These are phyloP conservation scores for Neurospora sp. DNA, from an alignment of 495 filamentous ascomycete species.

Conservation along the genomic window DNA sequence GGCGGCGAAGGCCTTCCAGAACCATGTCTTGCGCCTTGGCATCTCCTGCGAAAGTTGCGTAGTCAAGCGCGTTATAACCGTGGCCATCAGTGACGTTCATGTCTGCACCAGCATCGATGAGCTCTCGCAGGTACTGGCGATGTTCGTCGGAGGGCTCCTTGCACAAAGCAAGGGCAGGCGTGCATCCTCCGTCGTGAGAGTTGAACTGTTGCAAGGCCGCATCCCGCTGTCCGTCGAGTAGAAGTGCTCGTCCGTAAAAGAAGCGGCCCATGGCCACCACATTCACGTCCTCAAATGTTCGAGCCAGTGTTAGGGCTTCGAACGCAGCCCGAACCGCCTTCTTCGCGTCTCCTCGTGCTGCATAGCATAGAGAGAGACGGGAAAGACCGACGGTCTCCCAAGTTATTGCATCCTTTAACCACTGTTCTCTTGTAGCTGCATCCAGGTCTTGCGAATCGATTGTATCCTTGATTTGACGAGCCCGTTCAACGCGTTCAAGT, in stretches of 20 bases:
- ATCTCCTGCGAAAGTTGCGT: conserved; percentile 17
- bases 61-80: conserved; percentile 25
- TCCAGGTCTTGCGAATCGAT: background rate
- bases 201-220: background rate
- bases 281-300: background rate
- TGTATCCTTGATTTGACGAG: background rate
- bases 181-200: background rate
- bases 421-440: background rate
- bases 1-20: conserved; percentile 10
- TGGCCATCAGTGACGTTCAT: conserved; percentile 15
- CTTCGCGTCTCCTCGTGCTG: background rate
- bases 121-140: conserved; percentile 13
- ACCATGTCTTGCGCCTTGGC: conserved; percentile 9
- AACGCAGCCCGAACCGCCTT: background rate
- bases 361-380: conserved; percentile 14
- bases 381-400: conserved; percentile 9
- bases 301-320: background rate
- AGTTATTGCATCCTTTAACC: background rate
- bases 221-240: background rate
- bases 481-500: conserved; percentile 1
- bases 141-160: conserved; percentile 25
- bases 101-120: conserved; percentile 20
- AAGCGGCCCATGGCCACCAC: conserved; percentile 2
- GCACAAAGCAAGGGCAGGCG: conserved; percentile 23
- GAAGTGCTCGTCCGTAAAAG: conserved; percentile 7